Evolutionary conservation across 495 filamentous ascomycete species (phyloP).

Genomic region (Xylaria castorea): DNA sequence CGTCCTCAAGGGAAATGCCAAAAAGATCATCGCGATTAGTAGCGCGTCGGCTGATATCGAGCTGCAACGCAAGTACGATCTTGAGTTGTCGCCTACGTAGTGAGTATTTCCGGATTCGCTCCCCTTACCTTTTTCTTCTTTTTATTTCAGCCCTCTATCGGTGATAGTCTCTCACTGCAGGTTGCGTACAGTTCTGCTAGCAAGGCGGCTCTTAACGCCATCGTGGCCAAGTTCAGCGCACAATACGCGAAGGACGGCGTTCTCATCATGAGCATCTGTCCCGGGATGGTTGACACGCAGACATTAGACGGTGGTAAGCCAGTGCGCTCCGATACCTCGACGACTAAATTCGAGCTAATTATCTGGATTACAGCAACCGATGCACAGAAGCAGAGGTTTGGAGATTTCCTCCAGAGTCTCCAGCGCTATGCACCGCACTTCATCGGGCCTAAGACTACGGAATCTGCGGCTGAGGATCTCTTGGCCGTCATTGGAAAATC

Average conservation of each 20-base stretch:
- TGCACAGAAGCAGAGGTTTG: constrained; percentile 44
- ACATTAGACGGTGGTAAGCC: background rate
- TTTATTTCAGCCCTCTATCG: background rate
- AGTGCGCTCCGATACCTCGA: background rate
- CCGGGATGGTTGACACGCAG: constrained; percentile 54
- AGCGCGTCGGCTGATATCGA: constrained; percentile 49
- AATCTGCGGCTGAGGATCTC: constrained; percentile 50
- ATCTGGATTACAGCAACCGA: constrained; percentile 42
- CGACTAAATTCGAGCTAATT: background rate
- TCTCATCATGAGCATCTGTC: constrained; percentile 57
- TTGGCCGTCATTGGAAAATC: constrained; percentile 49
- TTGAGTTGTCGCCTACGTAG: constrained; percentile 25
- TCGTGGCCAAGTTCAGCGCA: constrained; percentile 53
- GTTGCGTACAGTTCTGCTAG: constrained; percentile 39
- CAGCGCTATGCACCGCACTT: constrained; percentile 55
- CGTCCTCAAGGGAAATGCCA: constrained; percentile 50
- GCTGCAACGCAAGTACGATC: constrained; percentile 33
- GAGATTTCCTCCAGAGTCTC: constrained; percentile 46
- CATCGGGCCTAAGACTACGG: constrained; percentile 50
- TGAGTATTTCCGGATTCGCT: background rate
- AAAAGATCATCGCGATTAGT: constrained; percentile 61
- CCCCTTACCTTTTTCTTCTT: background rate
- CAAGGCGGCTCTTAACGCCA: constrained; percentile 54
- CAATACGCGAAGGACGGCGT: constrained; percentile 57
- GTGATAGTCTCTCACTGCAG: background rate